Conservation (phyloP, 768 basidiomycete species). For the Ramaria sp. region DNA sequence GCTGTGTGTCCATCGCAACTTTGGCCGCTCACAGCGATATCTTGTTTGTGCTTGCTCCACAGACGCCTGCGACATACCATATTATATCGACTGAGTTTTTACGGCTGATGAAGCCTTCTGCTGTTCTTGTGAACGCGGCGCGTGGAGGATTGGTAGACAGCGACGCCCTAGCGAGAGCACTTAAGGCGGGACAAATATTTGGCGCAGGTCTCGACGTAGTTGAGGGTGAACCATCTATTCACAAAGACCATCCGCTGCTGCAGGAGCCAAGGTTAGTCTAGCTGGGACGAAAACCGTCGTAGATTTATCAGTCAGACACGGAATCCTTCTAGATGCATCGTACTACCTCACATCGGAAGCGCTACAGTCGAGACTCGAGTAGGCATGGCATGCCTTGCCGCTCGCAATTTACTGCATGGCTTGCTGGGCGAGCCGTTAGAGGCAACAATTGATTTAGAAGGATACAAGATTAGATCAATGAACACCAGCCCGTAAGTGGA, state of each 20-base stretch:
- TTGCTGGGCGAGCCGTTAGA: slow-evolving; percentile 44
- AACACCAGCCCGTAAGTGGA: not conserved
- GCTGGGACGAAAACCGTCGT: no score
- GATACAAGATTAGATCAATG: not conserved
- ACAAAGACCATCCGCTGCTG: slow-evolving; percentile 66
- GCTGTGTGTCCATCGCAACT: slow-evolving; percentile 42
- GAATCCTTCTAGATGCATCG: slow-evolving; percentile 42
- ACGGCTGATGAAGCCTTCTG: slow-evolving; percentile 72
- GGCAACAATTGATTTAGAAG: slow-evolving; percentile 29
- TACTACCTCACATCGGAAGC: slow-evolving; percentile 87
- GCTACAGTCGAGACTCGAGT: slow-evolving; percentile 78
- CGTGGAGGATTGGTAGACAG: slow-evolving; percentile 87
- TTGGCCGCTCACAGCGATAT: slow-evolving; percentile 76
- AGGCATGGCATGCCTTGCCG: slow-evolving; percentile 73
- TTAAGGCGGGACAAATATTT: slow-evolving; percentile 72
- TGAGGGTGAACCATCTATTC: slow-evolving; percentile 78
- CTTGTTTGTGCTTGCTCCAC: slow-evolving; percentile 74
- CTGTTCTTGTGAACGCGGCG: slow-evolving; percentile 75
- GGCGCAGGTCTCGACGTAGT: slow-evolving; percentile 92
- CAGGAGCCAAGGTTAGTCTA: slow-evolving; percentile 56
- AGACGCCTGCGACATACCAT: slow-evolving; percentile 58
- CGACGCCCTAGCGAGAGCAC: slow-evolving; percentile 72
- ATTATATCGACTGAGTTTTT: slow-evolving; percentile 65
- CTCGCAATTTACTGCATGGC: slow-evolving; percentile 54
- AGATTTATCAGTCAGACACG: not conserved